These are phyloP conservation scores for Mycena chlorophos DNA, from an alignment of 768 basidiomycete genomes.

Conservation along the genomic window DNA sequence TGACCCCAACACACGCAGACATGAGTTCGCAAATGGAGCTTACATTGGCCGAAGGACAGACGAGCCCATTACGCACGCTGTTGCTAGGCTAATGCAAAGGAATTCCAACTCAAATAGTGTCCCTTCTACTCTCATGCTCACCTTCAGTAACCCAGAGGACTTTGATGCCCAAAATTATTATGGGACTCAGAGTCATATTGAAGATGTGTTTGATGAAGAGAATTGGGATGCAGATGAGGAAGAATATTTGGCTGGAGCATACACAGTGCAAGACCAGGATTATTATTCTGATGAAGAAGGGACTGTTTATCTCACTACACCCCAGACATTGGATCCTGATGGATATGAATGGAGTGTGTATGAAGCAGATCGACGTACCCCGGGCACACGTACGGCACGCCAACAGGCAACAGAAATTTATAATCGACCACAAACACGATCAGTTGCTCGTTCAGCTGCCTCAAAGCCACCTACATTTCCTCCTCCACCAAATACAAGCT, in stretches of 20 bases:
- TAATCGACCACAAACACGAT: not conserved
- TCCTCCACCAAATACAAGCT: not conserved
- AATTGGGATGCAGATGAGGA: not conserved
- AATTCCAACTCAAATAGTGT: not conserved
- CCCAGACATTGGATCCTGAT: not conserved
- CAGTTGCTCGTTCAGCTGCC: not conserved
- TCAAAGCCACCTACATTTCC: not conserved
- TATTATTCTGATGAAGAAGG: not conserved
- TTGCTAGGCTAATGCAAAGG: not conserved
- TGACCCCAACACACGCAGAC: not conserved
- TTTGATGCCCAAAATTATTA: not conserved
- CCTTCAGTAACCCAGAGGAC: not conserved
- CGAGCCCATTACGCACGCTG: not conserved
- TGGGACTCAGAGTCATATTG: not conserved
- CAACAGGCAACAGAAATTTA: not conserved
- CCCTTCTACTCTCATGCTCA: not conserved
- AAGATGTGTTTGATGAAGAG: not conserved
- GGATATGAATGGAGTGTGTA: not conserved
- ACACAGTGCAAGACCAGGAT: not conserved
- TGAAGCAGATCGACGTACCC: not conserved
- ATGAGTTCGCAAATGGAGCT: not conserved
- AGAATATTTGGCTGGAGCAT: not conserved
- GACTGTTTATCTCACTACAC: not conserved
- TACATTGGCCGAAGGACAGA: not conserved
- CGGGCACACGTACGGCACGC: not conserved